A percentile compares a stretch with the other conserved stretches of the same genome.
Conservation (phyloP, 345 rosid species). For the Litchi chinensis region DNA sequence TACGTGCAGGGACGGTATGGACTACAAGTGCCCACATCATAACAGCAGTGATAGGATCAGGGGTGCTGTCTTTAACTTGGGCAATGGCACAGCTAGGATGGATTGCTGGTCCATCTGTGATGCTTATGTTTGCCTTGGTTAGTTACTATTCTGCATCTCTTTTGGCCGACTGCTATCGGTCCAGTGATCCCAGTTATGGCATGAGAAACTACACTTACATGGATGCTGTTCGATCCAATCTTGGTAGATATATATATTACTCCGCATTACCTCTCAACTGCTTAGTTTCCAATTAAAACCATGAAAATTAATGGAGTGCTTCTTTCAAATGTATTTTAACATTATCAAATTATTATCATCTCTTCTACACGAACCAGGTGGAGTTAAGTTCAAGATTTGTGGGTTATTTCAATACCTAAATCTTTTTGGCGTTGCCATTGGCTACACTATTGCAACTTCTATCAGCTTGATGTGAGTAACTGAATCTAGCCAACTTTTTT, state of each 20-base stretch:
- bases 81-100: slow-evolving; percentile 86
- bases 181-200: slow-evolving; percentile 59
- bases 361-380: slow-evolving; percentile 40
- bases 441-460: slow-evolving; percentile 83
- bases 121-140: slow-evolving; percentile 69
- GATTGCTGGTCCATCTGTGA: slow-evolving; percentile 72
- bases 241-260: slow-evolving; percentile 39
- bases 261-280: no score
- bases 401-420: slow-evolving; percentile 68
- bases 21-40: slow-evolving; percentile 80
- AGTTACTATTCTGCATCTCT: slow-evolving; percentile 65
- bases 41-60: slow-evolving; percentile 82
- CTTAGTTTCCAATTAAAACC: no score
- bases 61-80: slow-evolving; percentile 80
- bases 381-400: slow-evolving; percentile 61
- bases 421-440: slow-evolving; percentile 69
- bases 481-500: background rate
- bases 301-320: no score
- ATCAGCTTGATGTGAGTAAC: slow-evolving; percentile 71
- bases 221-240: slow-evolving; percentile 73
- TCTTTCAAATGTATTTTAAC: no score
- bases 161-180: slow-evolving; percentile 66
- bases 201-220: slow-evolving; percentile 77
- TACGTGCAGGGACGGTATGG: slow-evolving; percentile 63
- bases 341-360: no score